These are phyloP conservation scores for Bonia amplexicaulis DNA, from an alignment of 176 grass and related monocot species.

Conservation along the genomic window DNA sequence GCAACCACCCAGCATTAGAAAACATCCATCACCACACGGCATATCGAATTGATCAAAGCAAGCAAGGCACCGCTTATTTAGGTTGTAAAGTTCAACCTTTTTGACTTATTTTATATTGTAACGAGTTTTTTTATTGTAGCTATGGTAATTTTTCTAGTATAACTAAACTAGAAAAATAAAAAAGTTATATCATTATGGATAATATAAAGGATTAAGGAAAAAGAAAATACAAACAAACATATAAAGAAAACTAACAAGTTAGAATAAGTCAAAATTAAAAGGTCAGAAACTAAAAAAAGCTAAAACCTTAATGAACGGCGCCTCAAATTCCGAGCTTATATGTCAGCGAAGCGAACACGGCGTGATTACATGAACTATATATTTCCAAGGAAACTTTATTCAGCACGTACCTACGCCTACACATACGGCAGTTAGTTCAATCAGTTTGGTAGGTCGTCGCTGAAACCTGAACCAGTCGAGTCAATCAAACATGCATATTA, in stretches of 20 bases:
- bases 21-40: not conserved
- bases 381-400: not conserved
- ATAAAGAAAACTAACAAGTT: too few species aligned
- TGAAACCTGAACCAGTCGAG: not conserved
- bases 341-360: not conserved
- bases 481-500: not conserved
- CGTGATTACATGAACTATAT: not conserved
- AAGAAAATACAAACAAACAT: too few species aligned
- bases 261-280: too few species aligned
- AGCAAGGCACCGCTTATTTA: not conserved
- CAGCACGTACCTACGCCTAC: not conserved
- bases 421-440: not conserved
- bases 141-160: too few species aligned
- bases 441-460: not conserved
- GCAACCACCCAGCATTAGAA: not conserved
- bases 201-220: too few species aligned
- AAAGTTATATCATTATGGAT: too few species aligned
- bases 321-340: not conserved
- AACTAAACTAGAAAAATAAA: too few species aligned
- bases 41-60: not conserved
- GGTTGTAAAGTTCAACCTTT: too few species aligned
- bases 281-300: too few species aligned
- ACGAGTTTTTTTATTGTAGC: too few species aligned
- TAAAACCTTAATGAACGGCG: too few species aligned
- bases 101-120: too few species aligned